phyloP scores from a whole-genome alignment of 2,329 filamentous ascomycete genomes.

The Botrytis deweyae region DNA sequence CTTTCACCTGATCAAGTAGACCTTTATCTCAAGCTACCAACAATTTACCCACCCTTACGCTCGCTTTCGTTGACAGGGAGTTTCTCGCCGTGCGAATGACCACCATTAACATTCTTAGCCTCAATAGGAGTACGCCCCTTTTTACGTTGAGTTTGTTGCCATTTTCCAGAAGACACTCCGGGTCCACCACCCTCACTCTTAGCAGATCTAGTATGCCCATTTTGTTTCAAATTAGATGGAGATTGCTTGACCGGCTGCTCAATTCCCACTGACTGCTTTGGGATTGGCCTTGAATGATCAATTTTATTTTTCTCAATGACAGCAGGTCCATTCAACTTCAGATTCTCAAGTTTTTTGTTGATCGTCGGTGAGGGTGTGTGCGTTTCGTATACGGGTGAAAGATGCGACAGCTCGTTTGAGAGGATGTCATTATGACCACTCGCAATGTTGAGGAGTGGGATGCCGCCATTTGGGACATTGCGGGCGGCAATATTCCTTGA shows the following conservation, averaged over 20 bases:
- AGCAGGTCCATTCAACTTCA: slow-evolving; percentile 24
- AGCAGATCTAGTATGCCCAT: slow-evolving; percentile 53
- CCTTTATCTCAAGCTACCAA: neutral
- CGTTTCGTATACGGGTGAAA: slow-evolving; percentile 74
- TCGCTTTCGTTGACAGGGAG: slow-evolving; percentile 59
- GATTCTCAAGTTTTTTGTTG: slow-evolving; percentile 52
- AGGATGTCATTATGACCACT: slow-evolving; percentile 30
- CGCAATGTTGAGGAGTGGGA: slow-evolving; percentile 38
- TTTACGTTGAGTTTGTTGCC: slow-evolving; percentile 60
- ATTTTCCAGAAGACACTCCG: slow-evolving; percentile 41
- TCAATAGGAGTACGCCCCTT: slow-evolving; percentile 49
- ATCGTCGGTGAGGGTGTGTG: slow-evolving; percentile 68
- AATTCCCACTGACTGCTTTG: slow-evolving; percentile 41
- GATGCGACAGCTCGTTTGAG: slow-evolving; percentile 42
- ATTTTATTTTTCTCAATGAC: slow-evolving; percentile 26
- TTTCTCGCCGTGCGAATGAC: slow-evolving; percentile 50
- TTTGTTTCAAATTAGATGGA: slow-evolving; percentile 42
- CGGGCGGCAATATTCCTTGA: slow-evolving; percentile 32
- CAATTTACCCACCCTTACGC: slow-evolving; percentile 58
- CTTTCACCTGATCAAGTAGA: slow-evolving; percentile 3
- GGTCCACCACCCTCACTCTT: slow-evolving; percentile 53
- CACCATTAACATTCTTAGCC: slow-evolving; percentile 48
- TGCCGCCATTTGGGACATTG: slow-evolving; percentile 34
- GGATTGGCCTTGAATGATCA: slow-evolving; percentile 21
- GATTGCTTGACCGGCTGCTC: slow-evolving; percentile 35